Evolutionary conservation across 1,284 basidiomycete genomes (phyloP).

Genomic region (Xerocomus amazonicus): DNA sequence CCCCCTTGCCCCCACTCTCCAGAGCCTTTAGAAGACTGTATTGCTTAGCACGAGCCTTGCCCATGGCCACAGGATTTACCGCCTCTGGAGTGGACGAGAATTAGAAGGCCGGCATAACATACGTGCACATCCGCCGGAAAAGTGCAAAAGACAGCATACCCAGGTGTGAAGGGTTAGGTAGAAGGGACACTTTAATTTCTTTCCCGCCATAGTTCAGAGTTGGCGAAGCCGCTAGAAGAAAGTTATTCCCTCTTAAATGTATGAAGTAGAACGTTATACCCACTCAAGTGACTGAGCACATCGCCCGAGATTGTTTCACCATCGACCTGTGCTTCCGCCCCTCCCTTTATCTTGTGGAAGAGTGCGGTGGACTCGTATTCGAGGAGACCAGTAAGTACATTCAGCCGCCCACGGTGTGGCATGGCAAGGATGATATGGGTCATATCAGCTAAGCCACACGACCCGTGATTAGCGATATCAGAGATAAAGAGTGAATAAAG

Average conservation of each 20-base stretch:
- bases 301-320: conserved; percentile 74
- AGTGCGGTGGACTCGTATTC: conserved; percentile 62
- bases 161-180: conserved; percentile 87
- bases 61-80: conserved; percentile 79
- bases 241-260: background rate
- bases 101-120: background rate
- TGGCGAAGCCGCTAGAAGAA: conserved; percentile 53
- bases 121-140: background rate
- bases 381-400: conserved; percentile 78
- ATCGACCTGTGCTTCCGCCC: conserved; percentile 62
- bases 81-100: conserved; percentile 54
- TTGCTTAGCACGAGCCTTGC: conserved; percentile 90
- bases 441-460: conserved; percentile 50
- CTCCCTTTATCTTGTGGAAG: conserved; percentile 84
- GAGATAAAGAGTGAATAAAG: background rate
- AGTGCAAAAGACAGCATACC: conserved; percentile 39
- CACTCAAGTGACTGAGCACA: conserved; percentile 81
- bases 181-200: conserved; percentile 65
- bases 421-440: conserved; percentile 73
- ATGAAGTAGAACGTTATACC: conserved; percentile 13
- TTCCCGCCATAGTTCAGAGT: conserved; percentile 51
- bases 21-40: conserved; percentile 73
- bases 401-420: conserved; percentile 86
- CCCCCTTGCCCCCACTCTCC: conserved; percentile 22
- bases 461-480: background rate